phyloP scores from a whole-genome alignment of 108 stramenopile genomes.

The Cyclotella choctawhatcheeana region DNA sequence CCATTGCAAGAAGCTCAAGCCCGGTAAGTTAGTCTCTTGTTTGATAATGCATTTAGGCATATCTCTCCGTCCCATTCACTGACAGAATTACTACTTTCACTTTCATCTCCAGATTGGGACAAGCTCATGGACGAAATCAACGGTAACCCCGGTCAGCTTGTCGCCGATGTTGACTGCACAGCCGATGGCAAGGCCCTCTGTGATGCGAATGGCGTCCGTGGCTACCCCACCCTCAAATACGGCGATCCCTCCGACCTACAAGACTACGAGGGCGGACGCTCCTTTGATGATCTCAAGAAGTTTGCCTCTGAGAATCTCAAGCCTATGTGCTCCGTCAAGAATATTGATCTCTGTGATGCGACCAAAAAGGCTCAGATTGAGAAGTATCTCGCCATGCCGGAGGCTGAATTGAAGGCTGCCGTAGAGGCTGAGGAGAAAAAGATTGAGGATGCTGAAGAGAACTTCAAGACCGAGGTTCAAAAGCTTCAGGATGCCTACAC shows the following conservation, averaged over 20 bases:
- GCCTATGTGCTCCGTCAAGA: constrained; percentile 56
- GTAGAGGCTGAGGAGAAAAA: constrained; percentile 71
- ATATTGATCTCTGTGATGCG: constrained; percentile 67
- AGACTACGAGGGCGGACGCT: constrained; percentile 84
- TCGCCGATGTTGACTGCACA: constrained; percentile 83
- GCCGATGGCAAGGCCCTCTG: constrained; percentile 78
- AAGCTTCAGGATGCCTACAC: constrained; percentile 72
- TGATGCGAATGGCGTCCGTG: constrained; percentile 69
- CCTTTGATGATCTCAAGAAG: constrained; percentile 59
- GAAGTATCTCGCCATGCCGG: constrained; percentile 48
- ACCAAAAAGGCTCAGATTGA: constrained; percentile 72
- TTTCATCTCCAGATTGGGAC: constrained; percentile 82
- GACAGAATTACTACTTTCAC: too few relatives aligned
- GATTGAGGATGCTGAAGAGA: constrained; percentile 53
- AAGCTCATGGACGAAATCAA: constrained; percentile 70
- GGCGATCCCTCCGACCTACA: constrained; percentile 68
- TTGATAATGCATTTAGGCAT: too few relatives aligned
- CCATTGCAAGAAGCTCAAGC: constrained; percentile 10
- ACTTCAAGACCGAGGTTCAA: constrained; percentile 67
- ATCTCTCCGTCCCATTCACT: too few relatives aligned
- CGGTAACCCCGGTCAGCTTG: constrained; percentile 38
- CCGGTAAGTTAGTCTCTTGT: too few relatives aligned
- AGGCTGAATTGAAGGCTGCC: constrained; percentile 51
- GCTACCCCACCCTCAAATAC: constrained; percentile 87
- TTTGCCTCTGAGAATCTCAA: constrained; percentile 81